Percentiles rank a stretch among this genome's conserved stretches.
Evolutionary conservation across 2,329 filamentous ascomycete genomes (phyloP).

Genomic region (Sclerotinia borealis): DNA sequence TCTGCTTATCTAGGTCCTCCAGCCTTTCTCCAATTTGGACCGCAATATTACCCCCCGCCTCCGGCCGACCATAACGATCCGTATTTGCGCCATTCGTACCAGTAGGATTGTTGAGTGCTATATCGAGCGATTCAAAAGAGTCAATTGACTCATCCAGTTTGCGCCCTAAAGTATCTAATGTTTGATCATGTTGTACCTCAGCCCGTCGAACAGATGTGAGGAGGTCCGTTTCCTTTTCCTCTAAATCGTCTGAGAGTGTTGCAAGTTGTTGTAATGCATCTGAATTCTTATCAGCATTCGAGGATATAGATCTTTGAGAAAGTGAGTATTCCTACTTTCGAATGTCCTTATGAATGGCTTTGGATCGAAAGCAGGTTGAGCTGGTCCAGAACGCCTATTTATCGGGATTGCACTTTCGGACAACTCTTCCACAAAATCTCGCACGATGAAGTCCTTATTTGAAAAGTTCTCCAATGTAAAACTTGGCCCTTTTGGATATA

Average conservation of each 20-base stretch:
- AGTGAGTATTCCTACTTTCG: constrained; percentile 51
- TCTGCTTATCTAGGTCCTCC: constrained; percentile 89
- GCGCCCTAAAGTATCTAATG: constrained; percentile 76
- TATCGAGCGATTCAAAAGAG: constrained; percentile 85
- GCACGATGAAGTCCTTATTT: constrained; percentile 90
- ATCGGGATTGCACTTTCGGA: constrained; percentile 77
- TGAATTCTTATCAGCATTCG: constrained; percentile 33
- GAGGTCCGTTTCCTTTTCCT: constrained; percentile 84
- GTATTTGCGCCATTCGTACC: constrained; percentile 38
- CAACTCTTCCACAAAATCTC: constrained; percentile 92
- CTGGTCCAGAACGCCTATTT: constrained; percentile 69
- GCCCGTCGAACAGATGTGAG: constrained; percentile 84
- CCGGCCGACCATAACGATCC: constrained; percentile 42
- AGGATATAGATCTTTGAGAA: background rate
- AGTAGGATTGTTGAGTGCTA: constrained; percentile 63
- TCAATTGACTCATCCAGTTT: constrained; percentile 90
- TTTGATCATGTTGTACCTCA: constrained; percentile 86
- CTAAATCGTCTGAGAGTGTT: constrained; percentile 72
- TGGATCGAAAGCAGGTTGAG: constrained; percentile 71
- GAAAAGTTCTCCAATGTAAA: constrained; percentile 88
- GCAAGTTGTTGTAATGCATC: constrained; percentile 63
- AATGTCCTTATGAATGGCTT: constrained; percentile 96
- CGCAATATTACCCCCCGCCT: constrained; percentile 75
- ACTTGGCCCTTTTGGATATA: constrained; percentile 72
- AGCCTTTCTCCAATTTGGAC: constrained; percentile 91